Evolutionary conservation across 306 rosid species (phyloP).

Genomic region (Inga oerstediana): DNA sequence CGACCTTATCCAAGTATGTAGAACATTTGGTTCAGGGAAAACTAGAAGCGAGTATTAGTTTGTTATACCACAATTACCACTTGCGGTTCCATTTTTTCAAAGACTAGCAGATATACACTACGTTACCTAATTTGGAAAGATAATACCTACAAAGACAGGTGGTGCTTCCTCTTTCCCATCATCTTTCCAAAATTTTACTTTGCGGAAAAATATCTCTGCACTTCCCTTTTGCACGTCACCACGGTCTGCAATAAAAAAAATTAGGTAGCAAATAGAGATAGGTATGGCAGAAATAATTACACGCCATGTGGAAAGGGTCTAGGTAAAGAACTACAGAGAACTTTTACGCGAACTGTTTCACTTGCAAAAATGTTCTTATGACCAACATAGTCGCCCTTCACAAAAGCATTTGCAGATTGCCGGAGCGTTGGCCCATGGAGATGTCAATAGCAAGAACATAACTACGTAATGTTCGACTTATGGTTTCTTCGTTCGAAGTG

Average conservation of each 20-base stretch:
- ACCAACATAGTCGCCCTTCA: neutral
- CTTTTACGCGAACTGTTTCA: slow-evolving; percentile 3
- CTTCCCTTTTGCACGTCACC: slow-evolving; percentile 76
- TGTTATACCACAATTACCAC: neutral
- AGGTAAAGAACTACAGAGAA: slow-evolving; percentile 3
- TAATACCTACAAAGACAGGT: slow-evolving; percentile 98
- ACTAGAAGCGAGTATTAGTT: slow-evolving; percentile 14
- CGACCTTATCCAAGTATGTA: slow-evolving; percentile 2
- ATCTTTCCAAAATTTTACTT: slow-evolving; percentile 88
- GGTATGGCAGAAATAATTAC: slow-evolving; percentile 2
- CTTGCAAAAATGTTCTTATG: neutral
- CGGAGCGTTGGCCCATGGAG: neutral
- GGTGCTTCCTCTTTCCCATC: slow-evolving; percentile 87
- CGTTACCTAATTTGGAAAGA: slow-evolving; percentile 56
- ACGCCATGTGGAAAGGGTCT: slow-evolving; percentile 7
- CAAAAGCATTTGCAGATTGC: neutral
- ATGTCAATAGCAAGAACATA: neutral
- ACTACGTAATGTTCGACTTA: neutral
- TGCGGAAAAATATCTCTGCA: slow-evolving; percentile 84
- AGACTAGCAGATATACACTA: slow-evolving; percentile 23
- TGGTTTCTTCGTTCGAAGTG: neutral
- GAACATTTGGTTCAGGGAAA: slow-evolving; percentile 7
- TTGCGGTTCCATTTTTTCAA: slow-evolving; percentile 6
- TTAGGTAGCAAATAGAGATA: neutral
- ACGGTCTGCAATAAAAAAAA: slow-evolving; percentile 57